Evolutionary conservation across 1,284 basidiomycete genomes (phyloP).

Genomic region (Ustilago crameri): DNA sequence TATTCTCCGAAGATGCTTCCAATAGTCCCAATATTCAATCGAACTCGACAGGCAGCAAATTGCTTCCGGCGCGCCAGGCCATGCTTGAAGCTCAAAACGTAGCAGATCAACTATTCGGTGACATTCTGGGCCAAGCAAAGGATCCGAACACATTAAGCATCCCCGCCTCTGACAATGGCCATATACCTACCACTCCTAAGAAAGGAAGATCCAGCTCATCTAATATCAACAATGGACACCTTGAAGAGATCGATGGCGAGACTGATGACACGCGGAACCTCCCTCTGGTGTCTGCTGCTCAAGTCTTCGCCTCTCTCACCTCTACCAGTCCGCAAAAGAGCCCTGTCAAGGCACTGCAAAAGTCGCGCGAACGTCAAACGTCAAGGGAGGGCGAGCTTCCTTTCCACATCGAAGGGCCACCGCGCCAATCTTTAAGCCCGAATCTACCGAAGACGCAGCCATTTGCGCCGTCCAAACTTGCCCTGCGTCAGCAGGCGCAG

Average conservation of each 20-base stretch:
- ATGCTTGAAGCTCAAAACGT: conserved; percentile 17
- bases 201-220: neutral
- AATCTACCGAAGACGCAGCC: conserved; percentile 20
- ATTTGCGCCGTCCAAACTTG: conserved; percentile 39
- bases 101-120: conserved; percentile 18
- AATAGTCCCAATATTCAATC: neutral
- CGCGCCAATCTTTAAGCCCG: conserved; percentile 4
- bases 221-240: neutral
- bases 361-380: conserved; percentile 20
- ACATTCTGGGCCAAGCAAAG: neutral
- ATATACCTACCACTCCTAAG: conserved; percentile 12
- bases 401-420: neutral
- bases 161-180: neutral
- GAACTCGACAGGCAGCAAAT: neutral
- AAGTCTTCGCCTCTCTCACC: conserved; percentile 31
- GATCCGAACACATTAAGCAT: neutral
- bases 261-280: conserved; percentile 8
- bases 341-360: conserved; percentile 30
- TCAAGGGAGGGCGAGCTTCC: conserved; percentile 8
- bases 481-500: conserved; percentile 9
- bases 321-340: conserved; percentile 22
- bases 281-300: conserved; percentile 15
- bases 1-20: conserved; percentile 4
- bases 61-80: conserved; percentile 21
- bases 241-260: neutral